A percentile compares a stretch with the other conserved stretches of the same genome.
These are phyloP conservation scores for Komagataella phaffii DNA, from an alignment of 805 yeast genomes.

Conservation along the genomic window DNA sequence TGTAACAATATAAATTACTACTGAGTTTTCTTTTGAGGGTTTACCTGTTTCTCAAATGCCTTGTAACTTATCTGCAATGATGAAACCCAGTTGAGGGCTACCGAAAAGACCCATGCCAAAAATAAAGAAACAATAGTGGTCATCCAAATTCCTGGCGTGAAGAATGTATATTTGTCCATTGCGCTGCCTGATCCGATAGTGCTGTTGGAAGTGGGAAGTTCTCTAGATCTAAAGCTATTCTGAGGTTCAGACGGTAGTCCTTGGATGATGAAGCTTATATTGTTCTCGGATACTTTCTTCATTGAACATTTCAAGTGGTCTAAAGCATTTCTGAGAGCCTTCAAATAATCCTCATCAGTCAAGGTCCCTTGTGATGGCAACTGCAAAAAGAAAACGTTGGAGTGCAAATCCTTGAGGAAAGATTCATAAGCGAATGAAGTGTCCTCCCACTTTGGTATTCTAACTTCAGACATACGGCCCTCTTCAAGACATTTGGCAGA, in stretches of 20 bases:
- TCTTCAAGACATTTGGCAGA: background rate
- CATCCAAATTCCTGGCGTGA: slow-evolving; percentile 75
- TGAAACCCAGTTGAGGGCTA: slow-evolving; percentile 61
- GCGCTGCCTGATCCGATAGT: slow-evolving; percentile 20
- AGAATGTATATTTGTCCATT: slow-evolving; percentile 54
- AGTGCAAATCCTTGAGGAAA: background rate
- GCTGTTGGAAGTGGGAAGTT: background rate
- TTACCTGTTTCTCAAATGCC: slow-evolving; percentile 63
- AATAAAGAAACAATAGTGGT: slow-evolving; percentile 52
- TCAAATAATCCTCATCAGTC: background rate
- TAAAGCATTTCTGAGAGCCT: background rate
- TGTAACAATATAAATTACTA: slow-evolving; percentile 4
- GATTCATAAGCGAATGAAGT: background rate
- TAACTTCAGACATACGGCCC: background rate
- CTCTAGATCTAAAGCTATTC: background rate
- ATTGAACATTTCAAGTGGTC: background rate
- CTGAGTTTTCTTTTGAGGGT: slow-evolving; percentile 32
- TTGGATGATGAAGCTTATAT: background rate
- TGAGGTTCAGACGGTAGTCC: background rate
- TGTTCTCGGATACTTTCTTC: background rate
- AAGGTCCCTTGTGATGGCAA: background rate
- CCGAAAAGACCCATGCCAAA: slow-evolving; percentile 38
- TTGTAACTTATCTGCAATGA: slow-evolving; percentile 67
- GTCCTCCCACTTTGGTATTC: background rate
- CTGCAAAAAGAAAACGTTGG: background rate